Percentiles rank a stretch among this genome's conserved stretches.
Evolutionary conservation across 2,329 filamentous ascomycete genomes (phyloP).

Genomic region (Cryphonectria radicalis): DNA sequence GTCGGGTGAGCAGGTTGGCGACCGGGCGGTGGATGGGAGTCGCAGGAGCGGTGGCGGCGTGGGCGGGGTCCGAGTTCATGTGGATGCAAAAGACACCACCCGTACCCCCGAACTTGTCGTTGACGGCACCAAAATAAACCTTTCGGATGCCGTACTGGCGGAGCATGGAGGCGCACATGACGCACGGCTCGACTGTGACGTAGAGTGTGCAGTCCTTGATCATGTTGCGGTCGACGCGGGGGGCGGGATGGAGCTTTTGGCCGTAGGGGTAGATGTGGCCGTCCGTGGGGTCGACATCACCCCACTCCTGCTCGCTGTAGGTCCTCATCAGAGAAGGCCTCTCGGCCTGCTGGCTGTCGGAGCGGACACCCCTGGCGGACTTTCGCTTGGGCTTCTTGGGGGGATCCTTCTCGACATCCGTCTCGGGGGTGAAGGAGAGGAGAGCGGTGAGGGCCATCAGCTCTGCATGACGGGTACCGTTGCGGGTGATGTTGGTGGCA

Average conservation of each 20-base stretch:
- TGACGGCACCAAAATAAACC: slow-evolving; percentile 93
- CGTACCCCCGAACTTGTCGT: slow-evolving; percentile 96
- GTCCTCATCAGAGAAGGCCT: slow-evolving; percentile 2
- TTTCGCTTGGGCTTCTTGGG: slow-evolving; percentile 24
- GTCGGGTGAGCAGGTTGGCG: slow-evolving; percentile 25
- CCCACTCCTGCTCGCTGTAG: slow-evolving; percentile 48
- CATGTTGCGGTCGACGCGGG: slow-evolving; percentile 67
- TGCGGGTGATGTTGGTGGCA: slow-evolving; percentile 87
- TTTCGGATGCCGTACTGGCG: slow-evolving; percentile 85
- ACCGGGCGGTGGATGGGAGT: slow-evolving; percentile 37
- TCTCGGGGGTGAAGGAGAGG: slow-evolving; percentile 47
- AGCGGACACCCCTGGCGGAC: slow-evolving; percentile 22
- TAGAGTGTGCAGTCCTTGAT: slow-evolving; percentile 79
- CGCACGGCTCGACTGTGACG: slow-evolving; percentile 96
- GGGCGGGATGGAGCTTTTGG: slow-evolving; percentile 58
- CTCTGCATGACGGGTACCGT: slow-evolving; percentile 94
- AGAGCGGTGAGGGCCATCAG: slow-evolving; percentile 79
- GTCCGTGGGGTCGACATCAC: slow-evolving; percentile 57
- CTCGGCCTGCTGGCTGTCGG: slow-evolving; percentile 34
- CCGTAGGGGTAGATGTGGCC: slow-evolving; percentile 65
- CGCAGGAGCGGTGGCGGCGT: slow-evolving; percentile 31
- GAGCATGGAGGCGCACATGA: slow-evolving; percentile 96
- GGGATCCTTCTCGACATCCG: slow-evolving; percentile 37
- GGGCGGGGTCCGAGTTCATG: slow-evolving; percentile 54
- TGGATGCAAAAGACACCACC: slow-evolving; percentile 92